Conservation (phyloP, 371 early-diverging fungal genomes). For the Entomophthora muscae region DNA sequence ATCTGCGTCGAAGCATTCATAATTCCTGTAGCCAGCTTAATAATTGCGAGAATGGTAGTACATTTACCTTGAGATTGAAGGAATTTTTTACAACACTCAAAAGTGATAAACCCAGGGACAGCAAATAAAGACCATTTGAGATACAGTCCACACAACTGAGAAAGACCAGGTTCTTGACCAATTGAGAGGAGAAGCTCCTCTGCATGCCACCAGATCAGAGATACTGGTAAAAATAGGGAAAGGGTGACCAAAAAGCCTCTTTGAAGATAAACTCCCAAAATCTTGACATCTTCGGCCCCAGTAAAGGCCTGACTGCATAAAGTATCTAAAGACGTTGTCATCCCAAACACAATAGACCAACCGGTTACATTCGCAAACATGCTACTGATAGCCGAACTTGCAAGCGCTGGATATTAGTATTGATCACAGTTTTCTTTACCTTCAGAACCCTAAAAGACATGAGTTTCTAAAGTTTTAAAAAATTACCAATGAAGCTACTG, state of each 20-base stretch:
- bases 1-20: slow-evolving; percentile 66
- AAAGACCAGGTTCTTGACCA: slow-evolving; percentile 34
- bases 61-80: slow-evolving; percentile 50
- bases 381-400: slow-evolving; percentile 11
- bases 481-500: slow-evolving; percentile 1
- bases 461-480: neutral
- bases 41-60: neutral
- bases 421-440: neutral
- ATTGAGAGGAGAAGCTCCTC: slow-evolving; percentile 26
- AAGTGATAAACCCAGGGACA: slow-evolving; percentile 49
- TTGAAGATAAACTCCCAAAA: slow-evolving; percentile 64
- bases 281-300: slow-evolving; percentile 40
- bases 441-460: slow-evolving; percentile 2
- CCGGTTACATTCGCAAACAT: slow-evolving; percentile 63
- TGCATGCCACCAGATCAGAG: slow-evolving; percentile 55
- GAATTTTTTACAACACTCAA: slow-evolving; percentile 63
- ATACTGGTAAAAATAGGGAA: slow-evolving; percentile 45
- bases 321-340: slow-evolving; percentile 72
- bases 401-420: slow-evolving; percentile 10
- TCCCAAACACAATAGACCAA: slow-evolving; percentile 57
- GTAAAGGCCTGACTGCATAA: slow-evolving; percentile 77
- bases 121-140: slow-evolving; percentile 45
- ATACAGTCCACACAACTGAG: slow-evolving; percentile 34
- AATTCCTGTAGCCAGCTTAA: slow-evolving; percentile 20
- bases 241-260: slow-evolving; percentile 52